Percentiles rank a stretch among this genome's conserved stretches.
These are phyloP conservation scores for Leccinum uliginosum DNA, from an alignment of 768 basidiomycete genomes.

Conservation along the genomic window DNA sequence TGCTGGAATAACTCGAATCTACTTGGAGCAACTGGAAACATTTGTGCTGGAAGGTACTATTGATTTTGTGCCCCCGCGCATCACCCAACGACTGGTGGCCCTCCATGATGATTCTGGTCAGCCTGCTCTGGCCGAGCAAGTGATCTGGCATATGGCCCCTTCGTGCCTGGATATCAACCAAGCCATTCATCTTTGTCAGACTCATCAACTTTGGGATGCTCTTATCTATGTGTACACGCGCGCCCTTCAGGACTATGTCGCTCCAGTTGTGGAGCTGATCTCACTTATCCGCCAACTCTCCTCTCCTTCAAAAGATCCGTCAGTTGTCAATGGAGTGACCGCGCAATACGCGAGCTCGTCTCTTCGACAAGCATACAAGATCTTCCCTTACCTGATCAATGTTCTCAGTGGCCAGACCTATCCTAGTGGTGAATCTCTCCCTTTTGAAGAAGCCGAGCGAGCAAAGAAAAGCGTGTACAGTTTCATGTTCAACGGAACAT, in stretches of 20 bases:
- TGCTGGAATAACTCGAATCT: conserved; percentile 79
- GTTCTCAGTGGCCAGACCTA: conserved; percentile 80
- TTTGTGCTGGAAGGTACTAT: conserved; percentile 77
- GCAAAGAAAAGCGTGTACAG: conserved; percentile 75
- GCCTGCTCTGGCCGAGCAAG: conserved; percentile 74
- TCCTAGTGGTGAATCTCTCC: conserved; percentile 75
- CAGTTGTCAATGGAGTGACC: conserved; percentile 6
- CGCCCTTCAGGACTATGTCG: conserved; percentile 82
- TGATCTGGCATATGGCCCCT: conserved; percentile 97
- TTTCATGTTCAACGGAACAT: conserved; percentile 82
- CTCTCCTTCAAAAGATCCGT: not conserved
- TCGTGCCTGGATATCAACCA: conserved; percentile 90
- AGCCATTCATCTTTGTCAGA: conserved; percentile 80
- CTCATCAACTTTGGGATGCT: conserved; percentile 83
- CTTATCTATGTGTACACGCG: conserved; percentile 91
- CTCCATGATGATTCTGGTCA: conserved; percentile 69
- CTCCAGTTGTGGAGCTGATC: conserved; percentile 83
- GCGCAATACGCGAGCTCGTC: conserved; percentile 17
- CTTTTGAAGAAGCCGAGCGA: conserved; percentile 54
- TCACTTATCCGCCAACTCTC: conserved; percentile 56
- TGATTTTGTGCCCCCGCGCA: conserved; percentile 73
- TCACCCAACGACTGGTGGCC: conserved; percentile 80
- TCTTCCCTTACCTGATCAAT: conserved; percentile 84
- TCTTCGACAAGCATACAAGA: conserved; percentile 79
- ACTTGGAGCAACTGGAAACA: conserved; percentile 73